Evolutionary conservation across 495 filamentous ascomycete species (phyloP), one percentile per base, ranked within the genome.

Genomic region (Baudoinia panamericana): DNA sequence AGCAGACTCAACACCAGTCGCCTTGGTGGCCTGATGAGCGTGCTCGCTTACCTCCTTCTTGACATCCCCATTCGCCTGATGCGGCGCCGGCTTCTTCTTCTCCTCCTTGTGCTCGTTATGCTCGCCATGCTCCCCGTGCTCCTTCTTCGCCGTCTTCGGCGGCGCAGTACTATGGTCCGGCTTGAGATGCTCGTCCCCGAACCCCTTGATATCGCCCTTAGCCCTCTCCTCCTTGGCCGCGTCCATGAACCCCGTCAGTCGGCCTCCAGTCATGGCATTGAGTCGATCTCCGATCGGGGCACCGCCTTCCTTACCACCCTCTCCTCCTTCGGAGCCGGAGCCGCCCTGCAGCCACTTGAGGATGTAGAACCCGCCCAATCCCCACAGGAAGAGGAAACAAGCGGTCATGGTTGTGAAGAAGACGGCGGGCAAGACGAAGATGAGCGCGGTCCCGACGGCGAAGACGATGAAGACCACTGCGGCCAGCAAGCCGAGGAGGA

Each of bases 371-470:
- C 61, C 64, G 36, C 61, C 69, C 16, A 76, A 60, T 8, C 62
- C 75, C 71, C 74, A 80, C 2, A 72, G 57, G 75, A 78, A 85
- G 39, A 78, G 45, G 36, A 72, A 66, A 1, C 70, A 57, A 8
- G 68, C 76, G 19, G 69, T 51, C 39, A 63, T 55, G 13, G 64
- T 67, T 4, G 73, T 79, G 21, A 76, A 40, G 59, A 76, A 71
- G 22, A 84, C 51, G 6, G 71, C 70, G 0, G 77, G 78, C 4
- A 79, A 58, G 30, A 84, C 62, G 36, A 84, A 47, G 36, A 80
- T 50, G 18, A 77, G 60, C n/a, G 72, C 77, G 33, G 79, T 46
- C 36, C 74, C 70, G 40, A 70, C 64, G 63, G 71, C 75, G 58
- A 76, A 71, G 36, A 74, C 63, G 6, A 68, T 69, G 61, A 81